Conservation (phyloP, 75 land plant species). For the Picea glauca region DNA sequence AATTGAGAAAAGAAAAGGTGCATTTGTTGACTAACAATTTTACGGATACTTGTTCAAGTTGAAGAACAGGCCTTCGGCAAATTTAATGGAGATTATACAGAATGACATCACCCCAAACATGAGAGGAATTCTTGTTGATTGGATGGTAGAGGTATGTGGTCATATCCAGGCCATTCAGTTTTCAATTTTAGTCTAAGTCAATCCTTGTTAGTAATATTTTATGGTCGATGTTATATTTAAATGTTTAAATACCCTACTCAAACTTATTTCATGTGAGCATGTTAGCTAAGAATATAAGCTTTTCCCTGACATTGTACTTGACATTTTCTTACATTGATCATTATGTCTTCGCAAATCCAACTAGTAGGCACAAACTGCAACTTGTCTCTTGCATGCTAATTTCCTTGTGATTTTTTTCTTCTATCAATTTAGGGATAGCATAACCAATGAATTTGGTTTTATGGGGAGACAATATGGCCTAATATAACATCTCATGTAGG, state of each 20-base stretch:
- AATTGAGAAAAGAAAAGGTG: background rate
- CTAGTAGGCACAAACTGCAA: slow-evolving; percentile 42
- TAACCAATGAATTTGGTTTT: too few relatives aligned
- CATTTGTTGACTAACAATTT: background rate
- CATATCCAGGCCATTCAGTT: background rate
- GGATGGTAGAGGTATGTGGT: slow-evolving; percentile 46
- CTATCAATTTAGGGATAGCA: too few relatives aligned
- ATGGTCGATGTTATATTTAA: background rate
- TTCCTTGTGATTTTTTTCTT: slow-evolving; percentile 27
- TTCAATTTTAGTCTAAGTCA: too few relatives aligned
- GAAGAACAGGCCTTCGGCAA: slow-evolving; percentile 32
- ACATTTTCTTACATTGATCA: slow-evolving; percentile 42
- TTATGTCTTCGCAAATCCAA: slow-evolving; percentile 28
- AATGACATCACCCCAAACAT: slow-evolving; percentile 35
- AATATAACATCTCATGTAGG: background rate
- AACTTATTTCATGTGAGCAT: background rate
- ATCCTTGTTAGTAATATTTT: background rate
- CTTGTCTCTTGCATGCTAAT: slow-evolving; percentile 53
- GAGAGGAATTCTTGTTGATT: slow-evolving; percentile 50
- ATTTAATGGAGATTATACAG: slow-evolving; percentile 44
- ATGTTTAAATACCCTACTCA: background rate
- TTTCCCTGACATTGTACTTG: slow-evolving; percentile 47
- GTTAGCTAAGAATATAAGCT: slow-evolving; percentile 56
- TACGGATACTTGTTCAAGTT: slow-evolving; percentile 13
- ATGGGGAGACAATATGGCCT: too few relatives aligned